A percentile compares a stretch with the other conserved stretches of the same genome.
Evolutionary conservation across 2,329 filamentous ascomycete species (phyloP).

Genomic region (Colletotrichum lentis): DNA sequence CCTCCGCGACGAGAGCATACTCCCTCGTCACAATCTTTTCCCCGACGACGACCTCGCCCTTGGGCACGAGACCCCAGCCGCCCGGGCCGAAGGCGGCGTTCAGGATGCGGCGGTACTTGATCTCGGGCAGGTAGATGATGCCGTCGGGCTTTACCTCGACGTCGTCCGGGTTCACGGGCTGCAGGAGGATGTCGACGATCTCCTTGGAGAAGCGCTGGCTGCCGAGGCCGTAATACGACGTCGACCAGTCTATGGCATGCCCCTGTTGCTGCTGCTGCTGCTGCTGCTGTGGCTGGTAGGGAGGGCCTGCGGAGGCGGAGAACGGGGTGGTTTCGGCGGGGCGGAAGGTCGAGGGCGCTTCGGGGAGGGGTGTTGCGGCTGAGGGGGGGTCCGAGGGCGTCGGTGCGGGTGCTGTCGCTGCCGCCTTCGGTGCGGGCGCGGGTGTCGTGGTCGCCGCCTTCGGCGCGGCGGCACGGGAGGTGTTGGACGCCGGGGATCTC

Average conservation of each 20-base stretch:
- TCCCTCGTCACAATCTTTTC: slow-evolving; percentile 83
- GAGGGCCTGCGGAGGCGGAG: slow-evolving; percentile 15
- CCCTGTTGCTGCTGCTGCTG: slow-evolving; percentile 16
- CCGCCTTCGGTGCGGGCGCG: background rate
- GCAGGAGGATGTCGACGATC: slow-evolving; percentile 72
- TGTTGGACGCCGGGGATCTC: background rate
- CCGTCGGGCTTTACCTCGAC: slow-evolving; percentile 98
- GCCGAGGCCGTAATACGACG: slow-evolving; percentile 82
- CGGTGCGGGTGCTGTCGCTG: background rate
- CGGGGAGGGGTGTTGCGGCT: slow-evolving; percentile 7
- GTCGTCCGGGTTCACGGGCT: slow-evolving; percentile 73
- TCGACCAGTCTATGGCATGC: slow-evolving; percentile 74
- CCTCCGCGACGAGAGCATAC: slow-evolving; percentile 89
- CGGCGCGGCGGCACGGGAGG: background rate
- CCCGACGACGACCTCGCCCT: slow-evolving; percentile 86
- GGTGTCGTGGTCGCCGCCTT: background rate
- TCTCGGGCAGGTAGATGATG: slow-evolving; percentile 94
- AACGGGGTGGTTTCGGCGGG: slow-evolving; percentile 6
- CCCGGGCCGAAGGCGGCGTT: slow-evolving; percentile 94
- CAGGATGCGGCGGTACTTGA: slow-evolving; percentile 93
- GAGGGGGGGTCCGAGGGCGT: background rate
- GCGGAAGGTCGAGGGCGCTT: slow-evolving; percentile 1
- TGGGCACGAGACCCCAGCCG: slow-evolving; percentile 91
- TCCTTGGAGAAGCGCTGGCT: slow-evolving; percentile 74
- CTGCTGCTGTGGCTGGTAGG: background rate